Evolutionary conservation across 2,329 filamentous ascomycete genomes (phyloP).

Genomic region (Tothia fuscella): DNA sequence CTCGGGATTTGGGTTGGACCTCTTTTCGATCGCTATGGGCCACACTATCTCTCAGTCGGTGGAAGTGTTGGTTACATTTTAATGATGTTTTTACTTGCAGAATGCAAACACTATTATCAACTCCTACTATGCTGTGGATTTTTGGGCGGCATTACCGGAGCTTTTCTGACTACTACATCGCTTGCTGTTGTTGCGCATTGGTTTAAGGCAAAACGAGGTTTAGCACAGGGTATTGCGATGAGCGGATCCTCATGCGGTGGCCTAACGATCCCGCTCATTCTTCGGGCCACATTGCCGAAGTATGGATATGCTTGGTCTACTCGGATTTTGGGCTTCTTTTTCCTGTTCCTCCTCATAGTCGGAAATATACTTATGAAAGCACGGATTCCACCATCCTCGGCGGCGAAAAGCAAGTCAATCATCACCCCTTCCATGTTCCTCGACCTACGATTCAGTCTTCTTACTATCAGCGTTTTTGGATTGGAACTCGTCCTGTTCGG

Average conservation of each 20-base stretch:
- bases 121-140: constrained; percentile 29
- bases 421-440: constrained; percentile 24
- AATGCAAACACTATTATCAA: constrained; percentile 27
- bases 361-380: constrained; percentile 25
- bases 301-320: constrained; percentile 27
- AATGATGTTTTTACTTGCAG: constrained; percentile 6
- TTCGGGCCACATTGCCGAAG: constrained; percentile 17
- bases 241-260: constrained; percentile 24
- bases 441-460: constrained; percentile 18
- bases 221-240: constrained; percentile 29
- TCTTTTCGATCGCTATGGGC: constrained; percentile 21
- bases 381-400: constrained; percentile 8
- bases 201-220: constrained; percentile 26
- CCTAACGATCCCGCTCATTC: constrained; percentile 25
- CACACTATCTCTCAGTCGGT: constrained; percentile 9
- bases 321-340: constrained; percentile 28
- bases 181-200: constrained; percentile 27
- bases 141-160: constrained; percentile 27
- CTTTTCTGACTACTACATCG: constrained; percentile 26
- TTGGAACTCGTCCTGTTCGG: constrained; percentile 19
- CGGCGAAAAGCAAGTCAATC: constrained; percentile 17
- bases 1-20: constrained; percentile 21
- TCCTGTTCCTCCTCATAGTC: constrained; percentile 21
- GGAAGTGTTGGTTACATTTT: background rate
- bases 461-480: constrained; percentile 24